Evolutionary conservation across 345 rosid genomes (phyloP).

Genomic region (Hibiscus mutabilis): DNA sequence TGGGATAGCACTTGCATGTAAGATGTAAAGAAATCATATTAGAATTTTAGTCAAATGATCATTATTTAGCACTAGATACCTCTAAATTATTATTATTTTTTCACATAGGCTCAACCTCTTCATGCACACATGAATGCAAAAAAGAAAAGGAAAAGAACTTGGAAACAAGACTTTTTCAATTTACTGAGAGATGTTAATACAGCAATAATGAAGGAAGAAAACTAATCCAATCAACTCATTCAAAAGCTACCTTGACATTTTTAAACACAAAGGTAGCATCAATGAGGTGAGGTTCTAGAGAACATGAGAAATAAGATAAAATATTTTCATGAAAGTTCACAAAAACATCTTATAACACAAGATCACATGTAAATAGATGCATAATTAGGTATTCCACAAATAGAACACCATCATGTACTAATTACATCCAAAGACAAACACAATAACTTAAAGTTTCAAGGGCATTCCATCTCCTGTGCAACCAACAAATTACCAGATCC

Average conservation of each 20-base stretch:
- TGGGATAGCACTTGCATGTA: background rate
- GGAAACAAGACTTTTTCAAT: background rate
- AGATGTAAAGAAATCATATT: background rate
- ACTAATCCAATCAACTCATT: background rate
- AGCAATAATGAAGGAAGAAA: background rate
- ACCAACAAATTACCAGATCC: background rate
- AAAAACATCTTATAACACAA: background rate
- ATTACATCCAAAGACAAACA: slow-evolving; percentile 2
- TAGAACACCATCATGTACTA: background rate
- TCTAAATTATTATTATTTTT: background rate
- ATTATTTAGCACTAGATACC: background rate
- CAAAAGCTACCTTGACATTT: background rate
- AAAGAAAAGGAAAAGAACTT: background rate
- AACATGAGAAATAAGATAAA: background rate
- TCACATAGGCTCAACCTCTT: background rate
- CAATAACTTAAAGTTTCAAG: background rate
- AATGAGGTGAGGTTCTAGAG: background rate
- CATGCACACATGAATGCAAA: background rate
- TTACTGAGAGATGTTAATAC: background rate
- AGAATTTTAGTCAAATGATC: background rate
- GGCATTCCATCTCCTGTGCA: background rate
- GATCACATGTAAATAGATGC: background rate
- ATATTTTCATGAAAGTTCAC: background rate
- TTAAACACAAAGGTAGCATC: background rate
- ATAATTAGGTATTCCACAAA: background rate